Evolutionary conservation across 2,329 filamentous ascomycete species (phyloP).

Genomic region (Bipolaris sorokiniana): DNA sequence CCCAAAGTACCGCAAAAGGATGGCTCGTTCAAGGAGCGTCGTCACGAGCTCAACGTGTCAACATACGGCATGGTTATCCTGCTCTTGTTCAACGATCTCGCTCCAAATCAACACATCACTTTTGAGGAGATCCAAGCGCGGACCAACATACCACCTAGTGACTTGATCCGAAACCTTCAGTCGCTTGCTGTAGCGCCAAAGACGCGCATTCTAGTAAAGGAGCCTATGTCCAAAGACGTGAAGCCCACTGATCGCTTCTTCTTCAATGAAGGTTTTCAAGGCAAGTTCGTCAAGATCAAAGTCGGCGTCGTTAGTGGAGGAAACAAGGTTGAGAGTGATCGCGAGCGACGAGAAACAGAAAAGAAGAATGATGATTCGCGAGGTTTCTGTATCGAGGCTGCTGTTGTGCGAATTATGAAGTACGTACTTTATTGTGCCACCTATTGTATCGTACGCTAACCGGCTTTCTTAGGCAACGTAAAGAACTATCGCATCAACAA

Average conservation of each 20-base stretch:
- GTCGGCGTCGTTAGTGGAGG: conserved; percentile 80
- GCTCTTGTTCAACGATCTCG: conserved; percentile 83
- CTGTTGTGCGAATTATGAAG: conserved; percentile 86
- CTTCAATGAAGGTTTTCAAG: conserved; percentile 82
- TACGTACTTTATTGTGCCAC: conserved; percentile 55
- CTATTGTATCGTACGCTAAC: conserved; percentile 21
- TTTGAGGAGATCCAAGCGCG: conserved; percentile 81
- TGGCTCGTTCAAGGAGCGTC: conserved; percentile 67
- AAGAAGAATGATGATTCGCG: conserved; percentile 76
- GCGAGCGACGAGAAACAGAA: conserved; percentile 72
- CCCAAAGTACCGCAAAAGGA: conserved; percentile 74
- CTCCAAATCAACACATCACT: conserved; percentile 57
- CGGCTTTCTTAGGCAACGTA: conserved; percentile 66
- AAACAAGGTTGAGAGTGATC: conserved; percentile 81
- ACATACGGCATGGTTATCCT: conserved; percentile 93
- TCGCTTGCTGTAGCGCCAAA: conserved; percentile 84
- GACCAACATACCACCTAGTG: conserved; percentile 77
- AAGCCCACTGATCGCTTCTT: conserved; percentile 78
- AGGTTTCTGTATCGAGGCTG: conserved; percentile 74
- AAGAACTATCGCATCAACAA: conserved; percentile 71
- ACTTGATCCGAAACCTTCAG: conserved; percentile 78
- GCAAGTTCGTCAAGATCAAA: conserved; percentile 86
- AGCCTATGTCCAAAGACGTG: conserved; percentile 78
- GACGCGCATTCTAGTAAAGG: conserved; percentile 79
- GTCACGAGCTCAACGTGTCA: conserved; percentile 89